Base-by-base conservation (phyloP, 495 filamentous ascomycete species). In the Penicillium salamii region DNA sequence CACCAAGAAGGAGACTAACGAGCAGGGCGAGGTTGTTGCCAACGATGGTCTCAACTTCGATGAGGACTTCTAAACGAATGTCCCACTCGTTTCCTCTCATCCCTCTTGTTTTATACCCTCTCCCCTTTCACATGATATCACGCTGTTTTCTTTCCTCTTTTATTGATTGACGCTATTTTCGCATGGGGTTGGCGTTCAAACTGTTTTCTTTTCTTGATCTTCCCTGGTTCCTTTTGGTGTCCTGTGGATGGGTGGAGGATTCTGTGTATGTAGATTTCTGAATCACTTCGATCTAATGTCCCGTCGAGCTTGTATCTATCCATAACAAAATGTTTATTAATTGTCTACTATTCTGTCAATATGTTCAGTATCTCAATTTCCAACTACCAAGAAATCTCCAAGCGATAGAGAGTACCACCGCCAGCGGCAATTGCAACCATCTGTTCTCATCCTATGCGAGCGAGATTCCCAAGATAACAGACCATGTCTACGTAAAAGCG, bases 21-120 rank as follows among this genome's bases (percentile, higher is more conserved):
- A 55, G 38, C 79, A 86, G 52, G 75, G 78, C 47, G 74, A 82
- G 59, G 73, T 75, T 53, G 81, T 84, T 67, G 87, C 83, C 50
- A 82, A 80, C 33, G 83, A 86, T 50, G 91, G 91, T 69, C 90
- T 98, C 70, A 78, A 70, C 65, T 98, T 98, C 63, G 91, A 98
- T 59, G 93, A 98, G 58, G 93, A 98, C 77, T 98, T 98, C 69
- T 98, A 87, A 78, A 76, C 66, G 42, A 14, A 33, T 18, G 47
- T 55, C 26, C 13, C 48, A 14, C 40, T 32, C 53, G 53, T 54
- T 46, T 54, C 59, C 63, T 61, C 60, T 56, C 42, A 52, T 55
- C 50, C 54, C 58, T 28, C 42, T 55, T 62, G 55, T 68, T 61
- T 54, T 65, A 62, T 66, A 63, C 61, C 61, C 58, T 57, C 33